phyloP scores from a whole-genome alignment of 1,284 basidiomycete species.

The Malassezia furfur region DNA sequence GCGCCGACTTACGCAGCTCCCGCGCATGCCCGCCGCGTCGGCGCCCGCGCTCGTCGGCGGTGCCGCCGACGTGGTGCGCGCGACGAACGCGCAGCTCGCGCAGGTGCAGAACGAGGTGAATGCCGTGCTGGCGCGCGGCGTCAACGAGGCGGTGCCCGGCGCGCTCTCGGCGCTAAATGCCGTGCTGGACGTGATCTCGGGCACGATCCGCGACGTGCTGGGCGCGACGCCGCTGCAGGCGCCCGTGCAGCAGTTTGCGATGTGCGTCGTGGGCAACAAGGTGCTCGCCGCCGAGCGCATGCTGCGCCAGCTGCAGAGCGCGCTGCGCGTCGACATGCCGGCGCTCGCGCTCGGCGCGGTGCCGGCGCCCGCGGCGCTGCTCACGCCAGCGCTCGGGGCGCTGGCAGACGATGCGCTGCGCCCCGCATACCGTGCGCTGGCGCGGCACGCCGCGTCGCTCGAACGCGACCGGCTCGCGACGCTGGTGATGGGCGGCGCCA shows the following conservation, averaged over 20 bases:
- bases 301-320: neutral
- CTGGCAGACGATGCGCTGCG: neutral
- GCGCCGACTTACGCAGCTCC: neutral
- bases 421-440: neutral
- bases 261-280: constrained; percentile 15
- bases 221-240: constrained; percentile 7
- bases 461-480: neutral
- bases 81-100: neutral
- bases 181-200: constrained; percentile 1
- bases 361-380: neutral
- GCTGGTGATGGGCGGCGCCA: neutral
- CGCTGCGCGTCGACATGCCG: constrained; percentile 3
- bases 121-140: neutral
- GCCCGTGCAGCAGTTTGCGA: constrained; percentile 8
- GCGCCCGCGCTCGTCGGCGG: neutral
- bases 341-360: neutral
- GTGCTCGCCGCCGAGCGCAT: neutral
- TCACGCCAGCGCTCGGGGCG: neutral
- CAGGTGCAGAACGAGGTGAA: neutral
- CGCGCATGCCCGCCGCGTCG: neutral
- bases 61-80: neutral
- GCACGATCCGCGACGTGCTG: constrained; percentile 8
- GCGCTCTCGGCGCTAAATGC: constrained; percentile 7
- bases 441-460: neutral
- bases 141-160: neutral